Evolutionary conservation across 305 asterid genomes (phyloP), one percentile per base, ranked within the genome.

Genomic region (Fraxinus velutina): DNA sequence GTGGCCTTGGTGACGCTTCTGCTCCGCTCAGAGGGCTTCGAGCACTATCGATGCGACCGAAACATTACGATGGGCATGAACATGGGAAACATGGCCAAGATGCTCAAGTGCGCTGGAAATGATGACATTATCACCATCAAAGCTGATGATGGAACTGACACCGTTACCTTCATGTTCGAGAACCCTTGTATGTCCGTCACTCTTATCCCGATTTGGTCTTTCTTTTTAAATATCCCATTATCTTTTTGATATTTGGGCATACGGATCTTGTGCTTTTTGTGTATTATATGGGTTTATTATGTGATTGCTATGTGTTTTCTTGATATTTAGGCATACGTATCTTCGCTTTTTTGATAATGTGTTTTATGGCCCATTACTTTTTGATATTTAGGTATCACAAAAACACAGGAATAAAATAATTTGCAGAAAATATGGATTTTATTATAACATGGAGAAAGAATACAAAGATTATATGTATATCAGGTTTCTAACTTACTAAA

Each of bases 111-210:
- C 80, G 96, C 98, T 1, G 98, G 95, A 0, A 92, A 93, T 73
- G 98, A 94, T 84, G 98, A 94, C 77, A 94, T 94, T 84, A 91
- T 94, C 88, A 93, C 98, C 6, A 85, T 94, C 66, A 93, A 92
- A 86, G 98, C 92, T 30, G 98, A 94, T 42, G 98, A 93, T 39
- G 98, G 97, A 82, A 89, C 94, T 77, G 97, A 93, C 44, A 89
- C 95, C 0, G 92, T 94, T 24, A 92, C 98, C 62, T 93, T 94
- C 92, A 93, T 94, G 97, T 93, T 94, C 80, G 97, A 94, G 88
- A 94, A 94, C 78, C 97, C 97, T 15, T 90, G 98, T 94, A 89
- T 76, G 92, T 66, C 13, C 39, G 0, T 68, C 17, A 29, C 17
- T 68, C 8, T 10, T 68, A 24, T 22, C 73, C 36, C 17, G 13